Conservation (phyloP, 2,329 filamentous ascomycete species). For the Aspergillus versicolor region DNA sequence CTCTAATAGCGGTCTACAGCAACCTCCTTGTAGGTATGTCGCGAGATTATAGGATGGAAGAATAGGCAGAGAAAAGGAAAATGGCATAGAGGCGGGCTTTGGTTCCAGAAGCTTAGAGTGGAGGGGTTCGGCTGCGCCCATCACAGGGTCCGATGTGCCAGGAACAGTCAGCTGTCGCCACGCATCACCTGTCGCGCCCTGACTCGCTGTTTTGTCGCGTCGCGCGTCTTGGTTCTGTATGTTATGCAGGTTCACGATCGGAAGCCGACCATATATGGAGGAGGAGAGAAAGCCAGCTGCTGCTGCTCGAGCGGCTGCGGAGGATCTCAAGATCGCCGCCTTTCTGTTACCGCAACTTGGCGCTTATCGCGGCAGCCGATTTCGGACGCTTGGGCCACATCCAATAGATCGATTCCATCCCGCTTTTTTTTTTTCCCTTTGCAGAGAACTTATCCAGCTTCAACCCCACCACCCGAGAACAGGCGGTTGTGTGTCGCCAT, state of each 20-base stretch:
- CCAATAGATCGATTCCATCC: slow-evolving; percentile 27
- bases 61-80: neutral
- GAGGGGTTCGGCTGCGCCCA: slow-evolving; percentile 22
- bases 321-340: slow-evolving; percentile 21
- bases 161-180: slow-evolving; percentile 13
- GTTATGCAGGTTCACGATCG: slow-evolving; percentile 7
- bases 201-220: slow-evolving; percentile 2
- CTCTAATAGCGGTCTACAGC: slow-evolving; percentile 5
- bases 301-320: slow-evolving; percentile 13
- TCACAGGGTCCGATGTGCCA: slow-evolving; percentile 18
- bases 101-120: slow-evolving; percentile 7
- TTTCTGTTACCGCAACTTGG: slow-evolving; percentile 18
- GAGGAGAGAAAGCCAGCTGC: neutral
- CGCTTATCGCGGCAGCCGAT: slow-evolving; percentile 31
- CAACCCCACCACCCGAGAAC: neutral
- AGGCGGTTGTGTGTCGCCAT: slow-evolving; percentile 9
- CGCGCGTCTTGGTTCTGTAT: slow-evolving; percentile 1
- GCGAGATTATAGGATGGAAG: neutral
- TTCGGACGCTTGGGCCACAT: slow-evolving; percentile 39
- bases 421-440: slow-evolving; percentile 2
- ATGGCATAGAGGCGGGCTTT: neutral
- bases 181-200: slow-evolving; percentile 15
- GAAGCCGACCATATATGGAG: slow-evolving; percentile 4
- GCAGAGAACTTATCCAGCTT: neutral
- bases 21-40: neutral